These are phyloP conservation scores for Vitis rupestris DNA, from an alignment of 164 flowering plant genomes.

Conservation along the genomic window DNA sequence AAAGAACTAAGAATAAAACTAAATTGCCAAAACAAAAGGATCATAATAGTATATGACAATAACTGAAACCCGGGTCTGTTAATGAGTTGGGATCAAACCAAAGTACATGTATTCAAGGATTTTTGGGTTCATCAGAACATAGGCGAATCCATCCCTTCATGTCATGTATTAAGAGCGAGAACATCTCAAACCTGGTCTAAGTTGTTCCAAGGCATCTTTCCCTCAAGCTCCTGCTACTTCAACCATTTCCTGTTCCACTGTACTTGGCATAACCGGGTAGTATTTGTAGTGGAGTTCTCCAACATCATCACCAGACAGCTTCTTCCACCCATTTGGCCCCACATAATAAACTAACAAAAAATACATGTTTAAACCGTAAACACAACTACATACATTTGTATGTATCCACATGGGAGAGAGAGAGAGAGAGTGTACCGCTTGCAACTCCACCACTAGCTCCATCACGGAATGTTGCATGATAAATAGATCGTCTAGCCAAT, in stretches of 20 bases:
- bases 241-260: conserved; percentile 73
- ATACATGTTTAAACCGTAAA: not conserved
- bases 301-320: conserved; percentile 89
- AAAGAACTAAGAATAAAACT: no score
- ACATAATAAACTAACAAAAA: conserved; percentile 57
- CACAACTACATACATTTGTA: not conserved
- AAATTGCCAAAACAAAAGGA: no score
- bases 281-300: conserved; percentile 87
- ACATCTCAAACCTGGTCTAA: conserved; percentile 5
- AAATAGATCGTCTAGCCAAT: conserved; percentile 76
- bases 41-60: no score
- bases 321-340: conserved; percentile 82
- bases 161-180: not conserved
- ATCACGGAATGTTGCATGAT: conserved; percentile 97
- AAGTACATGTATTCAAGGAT: no score
- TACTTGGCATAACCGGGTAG: conserved; percentile 51
- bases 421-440: conserved; percentile 55
- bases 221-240: conserved; percentile 49
- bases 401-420: conserved; percentile 7
- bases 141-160: no score
- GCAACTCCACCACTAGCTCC: conserved; percentile 99
- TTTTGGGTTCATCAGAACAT: no score
- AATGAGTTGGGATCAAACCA: no score
- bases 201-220: not conserved
- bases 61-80: no score